Conservation (phyloP, 2,329 filamentous ascomycete genomes). For the Exophiala mesophila region DNA sequence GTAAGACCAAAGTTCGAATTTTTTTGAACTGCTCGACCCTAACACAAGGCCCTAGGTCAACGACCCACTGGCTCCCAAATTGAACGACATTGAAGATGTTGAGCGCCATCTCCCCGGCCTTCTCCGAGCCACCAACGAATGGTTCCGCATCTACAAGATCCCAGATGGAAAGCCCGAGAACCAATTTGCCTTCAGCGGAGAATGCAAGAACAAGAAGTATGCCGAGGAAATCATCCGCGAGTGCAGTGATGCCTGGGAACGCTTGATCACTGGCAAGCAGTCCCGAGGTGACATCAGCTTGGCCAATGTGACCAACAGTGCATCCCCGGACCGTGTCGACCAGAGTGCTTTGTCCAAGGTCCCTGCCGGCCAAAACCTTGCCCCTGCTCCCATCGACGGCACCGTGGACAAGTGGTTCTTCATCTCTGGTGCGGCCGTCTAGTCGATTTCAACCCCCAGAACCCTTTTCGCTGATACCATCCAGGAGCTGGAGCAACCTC, state of each 20-base stretch:
- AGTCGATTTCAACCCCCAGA: constrained; percentile 31
- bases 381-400: constrained; percentile 83
- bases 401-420: constrained; percentile 99
- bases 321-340: constrained; percentile 68
- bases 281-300: constrained; percentile 70
- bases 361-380: constrained; percentile 71
- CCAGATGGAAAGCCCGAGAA: constrained; percentile 99
- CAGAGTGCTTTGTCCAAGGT: constrained; percentile 69
- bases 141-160: constrained; percentile 99
- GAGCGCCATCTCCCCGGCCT: constrained; percentile 97
- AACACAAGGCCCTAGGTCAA: constrained; percentile 44
- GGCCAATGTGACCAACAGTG: constrained; percentile 73
- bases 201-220: constrained; percentile 99
- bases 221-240: constrained; percentile 93
- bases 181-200: constrained; percentile 99
- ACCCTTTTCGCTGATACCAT: constrained; percentile 18
- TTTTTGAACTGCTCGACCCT: constrained; percentile 38
- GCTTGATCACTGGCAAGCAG: constrained; percentile 86
- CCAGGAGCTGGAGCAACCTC: constrained; percentile 23
- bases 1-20: constrained; percentile 25
- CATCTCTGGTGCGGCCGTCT: constrained; percentile 92
- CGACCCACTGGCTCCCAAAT: constrained; percentile 90
- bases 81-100: constrained; percentile 98
- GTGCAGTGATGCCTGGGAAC: constrained; percentile 96
- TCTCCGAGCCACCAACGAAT: constrained; percentile 96